Base-by-base conservation (phyloP, 2,329 filamentous ascomycete species). In the Salinomyces thailandicus region DNA sequence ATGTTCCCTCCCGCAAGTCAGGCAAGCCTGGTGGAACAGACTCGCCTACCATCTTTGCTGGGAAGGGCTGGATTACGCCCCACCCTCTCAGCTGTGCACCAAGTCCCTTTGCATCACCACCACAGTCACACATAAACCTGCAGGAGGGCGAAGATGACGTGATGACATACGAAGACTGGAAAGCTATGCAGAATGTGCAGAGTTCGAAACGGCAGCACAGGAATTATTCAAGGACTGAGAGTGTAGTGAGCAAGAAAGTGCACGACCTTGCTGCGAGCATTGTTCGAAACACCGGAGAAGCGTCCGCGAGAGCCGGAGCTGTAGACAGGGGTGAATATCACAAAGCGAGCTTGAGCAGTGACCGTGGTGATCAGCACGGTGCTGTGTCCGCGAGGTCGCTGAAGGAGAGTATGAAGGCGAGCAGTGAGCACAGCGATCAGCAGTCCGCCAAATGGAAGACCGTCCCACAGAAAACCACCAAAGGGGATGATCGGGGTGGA, bases 11-110 rank as follows among this genome's bases (percentile, higher is more conserved):
- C n/a, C 20, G 20, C 20, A 7, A 31, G 5, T 33, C 31, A 33
- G 11, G 8, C 9, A 8, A 33, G 31, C 17, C 15, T 17, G 13
- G 8, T 3, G 13, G 15, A 7, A 32, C 27, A 3, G 15, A 37
- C 20, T 16, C 26, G 13, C 35, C 43, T 5, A 52, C 50, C 8
- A 39, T 53, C 13, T 56, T 53, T 24, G 54, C 54, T 4, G 54
- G 54, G 27, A 44, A 43, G 31, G 54, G 54, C 30, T 57, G 54
- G 54, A 56, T 57, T 27, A 52, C 53, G n/a, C 53, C 53, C 6
- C 54, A 57, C 20, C 54, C 54, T 5, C 44, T 56, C 2, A 55
- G 53, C 28, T 31, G 39, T 14, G 41, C 49, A 7, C 33, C 46
- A 0, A 42, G 39, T 2, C 40, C 42, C 5, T 11, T 43, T 2